Conservation (phyloP, 192 early-diverging fungal genomes). For the Coemansia biformis region DNA sequence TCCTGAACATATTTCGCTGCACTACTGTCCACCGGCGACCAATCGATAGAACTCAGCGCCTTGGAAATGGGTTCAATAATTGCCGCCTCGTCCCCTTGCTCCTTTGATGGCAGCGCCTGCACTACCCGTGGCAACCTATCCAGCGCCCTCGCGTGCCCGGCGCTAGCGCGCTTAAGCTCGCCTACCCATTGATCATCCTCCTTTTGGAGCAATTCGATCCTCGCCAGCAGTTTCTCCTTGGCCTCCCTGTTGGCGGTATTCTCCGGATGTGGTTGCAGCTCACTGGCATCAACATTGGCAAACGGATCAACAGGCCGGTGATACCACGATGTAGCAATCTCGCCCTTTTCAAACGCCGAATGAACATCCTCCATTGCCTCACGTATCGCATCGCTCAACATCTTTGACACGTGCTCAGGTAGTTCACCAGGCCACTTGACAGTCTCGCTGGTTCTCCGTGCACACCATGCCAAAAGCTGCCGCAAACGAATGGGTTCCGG, state of each 20-base stretch:
- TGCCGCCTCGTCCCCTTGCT: not conserved
- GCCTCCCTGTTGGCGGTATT: constrained; percentile 33
- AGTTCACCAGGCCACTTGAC: constrained; percentile 19
- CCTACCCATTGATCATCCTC: constrained; percentile 39
- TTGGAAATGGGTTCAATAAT: constrained; percentile 18
- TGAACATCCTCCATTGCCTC: constrained; percentile 46
- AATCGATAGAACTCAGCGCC: constrained; percentile 7
- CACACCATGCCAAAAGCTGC: constrained; percentile 67
- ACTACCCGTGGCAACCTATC: constrained; percentile 33
- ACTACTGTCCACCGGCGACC: constrained; percentile 4
- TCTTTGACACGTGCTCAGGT: constrained; percentile 9
- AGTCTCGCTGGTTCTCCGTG: constrained; percentile 21
- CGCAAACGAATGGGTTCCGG: constrained; percentile 61
- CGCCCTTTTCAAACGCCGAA: constrained; percentile 37
- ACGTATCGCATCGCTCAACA: constrained; percentile 24
- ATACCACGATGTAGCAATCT: constrained; percentile 49
- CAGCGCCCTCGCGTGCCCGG: constrained; percentile 21
- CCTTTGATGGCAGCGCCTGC: constrained; percentile 7
- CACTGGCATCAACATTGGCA: not conserved
- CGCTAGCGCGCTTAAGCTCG: constrained; percentile 33
- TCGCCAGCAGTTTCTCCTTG: constrained; percentile 12
- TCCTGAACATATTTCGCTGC: constrained; percentile 1
- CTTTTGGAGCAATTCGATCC: constrained; percentile 12
- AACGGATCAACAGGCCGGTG: constrained; percentile 24
- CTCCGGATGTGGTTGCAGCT: constrained; percentile 34